Base-by-base conservation (phyloP, 768 basidiomycete genomes). In the Lactarius sp. region DNA sequence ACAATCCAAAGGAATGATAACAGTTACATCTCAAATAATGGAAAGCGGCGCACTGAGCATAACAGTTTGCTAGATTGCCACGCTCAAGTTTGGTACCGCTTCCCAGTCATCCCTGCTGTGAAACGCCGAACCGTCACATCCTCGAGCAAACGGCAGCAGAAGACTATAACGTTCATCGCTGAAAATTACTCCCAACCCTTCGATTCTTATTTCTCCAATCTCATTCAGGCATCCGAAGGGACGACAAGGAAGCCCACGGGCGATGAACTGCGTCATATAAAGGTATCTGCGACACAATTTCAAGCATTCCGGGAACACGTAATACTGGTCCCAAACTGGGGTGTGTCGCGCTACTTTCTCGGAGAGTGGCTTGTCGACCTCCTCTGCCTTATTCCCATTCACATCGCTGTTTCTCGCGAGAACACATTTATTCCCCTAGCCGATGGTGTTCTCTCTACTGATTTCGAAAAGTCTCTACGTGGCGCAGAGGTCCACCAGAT, bases 211-310 rank as follows among this genome's bases (percentile, higher is more conserved):
- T 27, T 27, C 22, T 27, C 22, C 0, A 74, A 80, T 3, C 71
- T 83, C 69, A 77, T 83, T 27, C 67, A 69, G 20, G 50, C 67
- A 0, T 86, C 85, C 22, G 22, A 27, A 68, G 72, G 71, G 44
- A 70, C 73, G 5, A 81, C 83, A 0, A 77, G 75, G 62, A 86
- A 86, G 70, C 85, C 84, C 0, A 80, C 77, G 0, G 79, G 78
- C 2, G 77, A 77, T 37, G 69, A 75, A 3, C 73, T 85, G 42
- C 77, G 74, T 55, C 71, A 69, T 2, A 75, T 81, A 12, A 62
- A 56, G 6, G 73, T 83, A 1, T 70, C 70, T 0, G 72, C 78
- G 4, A 61, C 73, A 0, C 54, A 71, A 5, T 77, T 75, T 31
- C 36, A 69, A 1, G 62, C 69, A 6, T 75, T 80, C 56, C 2